Conservation (phyloP, 768 basidiomycete genomes). For the Tricholoma furcatifolium region DNA sequence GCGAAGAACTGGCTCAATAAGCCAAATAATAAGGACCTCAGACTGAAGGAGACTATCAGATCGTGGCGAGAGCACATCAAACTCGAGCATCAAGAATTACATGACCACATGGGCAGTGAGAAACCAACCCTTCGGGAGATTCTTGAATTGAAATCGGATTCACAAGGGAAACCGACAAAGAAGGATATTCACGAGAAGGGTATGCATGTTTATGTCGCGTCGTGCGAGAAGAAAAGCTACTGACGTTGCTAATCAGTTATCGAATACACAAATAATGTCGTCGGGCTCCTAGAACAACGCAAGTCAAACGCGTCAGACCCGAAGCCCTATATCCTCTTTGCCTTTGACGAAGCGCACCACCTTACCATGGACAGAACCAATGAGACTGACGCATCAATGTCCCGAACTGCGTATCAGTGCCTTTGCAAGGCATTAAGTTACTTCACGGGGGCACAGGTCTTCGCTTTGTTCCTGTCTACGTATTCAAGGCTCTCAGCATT, state of each 20-base stretch:
- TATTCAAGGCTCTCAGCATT: not conserved
- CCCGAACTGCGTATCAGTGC: slow-evolving; percentile 3
- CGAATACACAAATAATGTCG: not conserved
- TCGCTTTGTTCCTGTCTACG: not conserved
- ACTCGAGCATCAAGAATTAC: not conserved
- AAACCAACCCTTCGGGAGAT: not conserved
- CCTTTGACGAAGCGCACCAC: slow-evolving; percentile 1
- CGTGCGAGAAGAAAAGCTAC: too few species aligned
- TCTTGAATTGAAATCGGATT: too few species aligned
- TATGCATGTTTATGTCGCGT: too few species aligned
- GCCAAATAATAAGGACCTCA: not conserved
- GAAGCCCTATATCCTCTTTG: not conserved
- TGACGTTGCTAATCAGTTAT: not conserved
- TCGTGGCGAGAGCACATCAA: too few species aligned
- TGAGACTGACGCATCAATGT: not conserved
- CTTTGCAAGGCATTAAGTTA: slow-evolving; percentile 1
- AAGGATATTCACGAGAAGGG: too few species aligned
- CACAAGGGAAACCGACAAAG: too few species aligned
- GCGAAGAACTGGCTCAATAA: not conserved
- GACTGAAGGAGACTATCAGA: not conserved
- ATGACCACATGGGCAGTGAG: not conserved
- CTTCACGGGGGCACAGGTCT: not conserved
- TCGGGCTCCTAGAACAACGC: not conserved
- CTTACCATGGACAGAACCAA: not conserved
- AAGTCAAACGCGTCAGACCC: not conserved